Conservation (phyloP, 306 rosid genomes). For the Quercus bicolor region DNA sequence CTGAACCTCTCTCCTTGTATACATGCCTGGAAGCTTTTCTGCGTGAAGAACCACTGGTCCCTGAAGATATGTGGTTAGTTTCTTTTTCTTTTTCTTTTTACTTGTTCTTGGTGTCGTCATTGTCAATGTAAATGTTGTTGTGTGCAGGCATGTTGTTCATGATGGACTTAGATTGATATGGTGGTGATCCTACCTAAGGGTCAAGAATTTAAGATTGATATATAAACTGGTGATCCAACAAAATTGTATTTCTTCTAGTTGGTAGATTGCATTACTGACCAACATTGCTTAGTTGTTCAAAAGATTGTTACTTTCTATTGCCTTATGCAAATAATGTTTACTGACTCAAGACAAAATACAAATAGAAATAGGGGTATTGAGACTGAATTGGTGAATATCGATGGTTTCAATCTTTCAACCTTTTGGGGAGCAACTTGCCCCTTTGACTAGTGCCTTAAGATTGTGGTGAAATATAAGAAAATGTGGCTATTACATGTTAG, state of each 20-base stretch:
- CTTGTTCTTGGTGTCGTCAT: not conserved
- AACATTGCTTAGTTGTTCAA: not conserved
- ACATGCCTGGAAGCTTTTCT: slow-evolving; percentile 94
- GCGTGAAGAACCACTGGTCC: slow-evolving; percentile 97
- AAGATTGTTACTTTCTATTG: not conserved
- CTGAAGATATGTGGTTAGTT: slow-evolving; percentile 99
- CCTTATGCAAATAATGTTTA: not conserved
- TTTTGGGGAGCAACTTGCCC: not conserved
- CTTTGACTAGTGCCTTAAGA: not conserved
- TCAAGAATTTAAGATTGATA: not conserved
- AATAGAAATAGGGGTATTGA: no score
- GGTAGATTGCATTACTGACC: not conserved
- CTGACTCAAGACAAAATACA: no score
- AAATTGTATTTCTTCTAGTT: not conserved
- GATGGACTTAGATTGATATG: not conserved
- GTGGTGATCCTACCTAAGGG: not conserved
- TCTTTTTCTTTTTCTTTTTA: slow-evolving; percentile 17
- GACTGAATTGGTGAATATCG: not conserved
- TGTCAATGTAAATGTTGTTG: no score
- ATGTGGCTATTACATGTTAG: not conserved
- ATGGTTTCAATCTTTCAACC: not conserved
- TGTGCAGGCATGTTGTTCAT: not conserved
- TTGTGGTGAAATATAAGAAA: not conserved
- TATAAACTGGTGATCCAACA: not conserved
- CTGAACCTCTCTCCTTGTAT: slow-evolving; percentile 91